Base-by-base conservation (phyloP, 1,284 basidiomycete species). In the Mycena citricolor region DNA sequence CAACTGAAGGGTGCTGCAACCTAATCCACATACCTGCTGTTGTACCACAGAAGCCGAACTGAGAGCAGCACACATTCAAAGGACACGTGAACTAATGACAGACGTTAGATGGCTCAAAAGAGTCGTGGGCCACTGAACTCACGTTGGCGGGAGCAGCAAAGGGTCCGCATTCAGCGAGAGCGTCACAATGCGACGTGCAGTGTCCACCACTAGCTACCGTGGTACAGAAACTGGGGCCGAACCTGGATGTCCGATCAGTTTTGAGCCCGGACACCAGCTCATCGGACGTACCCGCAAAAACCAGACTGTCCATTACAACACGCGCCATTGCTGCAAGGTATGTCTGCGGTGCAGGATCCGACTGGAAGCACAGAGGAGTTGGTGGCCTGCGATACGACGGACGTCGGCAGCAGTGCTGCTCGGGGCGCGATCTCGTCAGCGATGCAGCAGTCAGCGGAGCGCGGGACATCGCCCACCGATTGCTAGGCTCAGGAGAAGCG, bases 1-100 rank as follows among this genome's bases (percentile, higher is more conserved):
- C n/a, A n/a, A n/a, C n/a, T n/a, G 20, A 25, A 12, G 10, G 22
- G 22, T 17, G 34, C 30, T 23, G 29, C 23, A 42, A 35, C 22
- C 23, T 22, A 16, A 34, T 12, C 23, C 32, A 13, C 28, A 29
- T 11, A 17, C 5, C 29, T 22, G 24, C 44, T 10, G 44, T 45
- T 5, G 44, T 45, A 16, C 44, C 44, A 19, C 44, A 45, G 22
- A 39, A 45, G 21, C 44, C 44, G 14, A 33, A 45, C 42, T 44
- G 19, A 10, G 44, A 45, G 32, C 44, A 45, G 44, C 44, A 45
- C 17, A 45, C 44, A 7, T 40, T 40, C 32, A 45, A 32, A 2
- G 44, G 44, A 13, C 44, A 45, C n/a, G n/a, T 4, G 31, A 32
- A 32, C 8, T 29, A n/a, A 10, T 10, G n/a, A n/a, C 26, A n/a